Percentiles rank a stretch among this genome's conserved stretches.
Conservation (phyloP, 2,329 filamentous ascomycete genomes). For the Epichloe sylvatica region DNA sequence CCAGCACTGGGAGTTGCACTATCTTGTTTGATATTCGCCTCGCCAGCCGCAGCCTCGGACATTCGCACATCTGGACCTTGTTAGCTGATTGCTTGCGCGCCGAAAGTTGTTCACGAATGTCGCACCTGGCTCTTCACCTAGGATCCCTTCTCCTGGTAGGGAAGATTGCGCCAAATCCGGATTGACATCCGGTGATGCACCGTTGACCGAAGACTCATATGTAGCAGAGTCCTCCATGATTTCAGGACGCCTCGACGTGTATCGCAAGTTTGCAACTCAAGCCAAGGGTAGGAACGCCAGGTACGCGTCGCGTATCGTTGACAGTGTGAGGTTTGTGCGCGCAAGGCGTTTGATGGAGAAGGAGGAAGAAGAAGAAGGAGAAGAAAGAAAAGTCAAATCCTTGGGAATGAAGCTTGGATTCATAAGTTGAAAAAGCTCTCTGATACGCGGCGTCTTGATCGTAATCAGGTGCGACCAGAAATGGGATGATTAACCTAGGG, state of each 20-base stretch:
- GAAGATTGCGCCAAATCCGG: slow-evolving; percentile 42
- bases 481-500: not conserved
- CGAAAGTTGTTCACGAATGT: not conserved
- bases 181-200: slow-evolving; percentile 42
- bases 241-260: not conserved
- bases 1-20: slow-evolving; percentile 44
- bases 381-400: not conserved
- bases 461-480: slow-evolving; percentile 25
- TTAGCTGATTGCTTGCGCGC: slow-evolving; percentile 1
- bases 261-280: not conserved
- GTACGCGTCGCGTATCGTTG: slow-evolving; percentile 7
- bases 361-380: no score
- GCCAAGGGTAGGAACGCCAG: slow-evolving; percentile 1
- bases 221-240: slow-evolving; percentile 46
- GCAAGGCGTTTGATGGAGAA: not conserved
- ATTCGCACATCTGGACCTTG: slow-evolving; percentile 45
- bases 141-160: slow-evolving; percentile 29
- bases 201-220: slow-evolving; percentile 44
- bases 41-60: slow-evolving; percentile 35
- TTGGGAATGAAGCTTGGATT: not conserved
- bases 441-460: slow-evolving; percentile 20
- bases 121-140: slow-evolving; percentile 33
- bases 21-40: slow-evolving; percentile 45
- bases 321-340: not conserved
- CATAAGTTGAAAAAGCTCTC: slow-evolving; percentile 3